These are phyloP conservation scores for Syzygium grande DNA, from an alignment of 345 rosid genomes.

Conservation along the genomic window DNA sequence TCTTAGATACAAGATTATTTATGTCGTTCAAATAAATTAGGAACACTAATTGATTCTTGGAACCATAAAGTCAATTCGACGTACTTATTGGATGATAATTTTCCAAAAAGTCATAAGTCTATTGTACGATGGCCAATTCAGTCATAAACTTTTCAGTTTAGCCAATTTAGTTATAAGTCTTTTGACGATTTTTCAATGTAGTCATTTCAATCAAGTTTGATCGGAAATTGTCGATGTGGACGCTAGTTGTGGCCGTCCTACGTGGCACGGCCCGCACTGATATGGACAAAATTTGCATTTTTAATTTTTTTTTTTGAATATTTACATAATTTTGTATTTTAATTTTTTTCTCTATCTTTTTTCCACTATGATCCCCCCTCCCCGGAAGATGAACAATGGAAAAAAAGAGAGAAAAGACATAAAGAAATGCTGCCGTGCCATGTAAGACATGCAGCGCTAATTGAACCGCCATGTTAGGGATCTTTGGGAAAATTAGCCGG, in stretches of 20 bases:
- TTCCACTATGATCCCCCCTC: not conserved
- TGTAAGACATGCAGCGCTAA: rapidly evolving
- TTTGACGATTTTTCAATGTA: not conserved
- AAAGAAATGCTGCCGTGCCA: rapidly evolving
- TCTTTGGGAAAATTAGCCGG: rapidly evolving
- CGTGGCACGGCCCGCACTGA: rapidly evolving
- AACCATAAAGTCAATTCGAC: not conserved
- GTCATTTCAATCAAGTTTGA: not conserved
- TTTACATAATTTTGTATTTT: not conserved
- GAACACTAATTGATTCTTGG: not conserved
- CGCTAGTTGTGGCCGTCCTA: not conserved
- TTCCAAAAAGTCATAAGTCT: not conserved
- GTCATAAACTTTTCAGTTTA: not conserved
- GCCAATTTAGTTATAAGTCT: not conserved
- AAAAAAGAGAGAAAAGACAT: not conserved
- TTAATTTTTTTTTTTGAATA: too few species aligned
- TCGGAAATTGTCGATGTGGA: rapidly evolving
- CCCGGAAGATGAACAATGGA: not conserved
- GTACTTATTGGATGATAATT: not conserved
- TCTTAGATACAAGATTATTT: not conserved
- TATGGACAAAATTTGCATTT: not conserved
- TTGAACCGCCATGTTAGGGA: rapidly evolving
- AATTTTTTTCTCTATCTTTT: not conserved
- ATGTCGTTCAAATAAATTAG: not conserved
- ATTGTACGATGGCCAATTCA: not conserved